phyloP scores from a whole-genome alignment of 2,329 filamentous ascomycete species.

The Myotisia sp. region DNA sequence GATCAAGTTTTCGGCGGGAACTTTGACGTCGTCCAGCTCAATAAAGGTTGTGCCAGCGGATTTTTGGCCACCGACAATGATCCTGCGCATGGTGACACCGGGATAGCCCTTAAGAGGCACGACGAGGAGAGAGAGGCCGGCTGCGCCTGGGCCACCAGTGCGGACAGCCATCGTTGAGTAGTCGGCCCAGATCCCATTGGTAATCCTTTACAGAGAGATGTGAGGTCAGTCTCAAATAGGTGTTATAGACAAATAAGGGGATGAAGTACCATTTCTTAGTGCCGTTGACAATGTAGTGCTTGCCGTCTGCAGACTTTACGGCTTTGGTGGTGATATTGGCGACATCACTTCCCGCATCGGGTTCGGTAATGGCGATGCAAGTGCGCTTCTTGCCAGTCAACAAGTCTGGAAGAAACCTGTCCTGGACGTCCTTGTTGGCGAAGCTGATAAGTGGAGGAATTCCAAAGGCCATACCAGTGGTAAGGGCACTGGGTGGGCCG shows the following conservation, averaged over 20 bases:
- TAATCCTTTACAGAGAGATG: constrained; percentile 37
- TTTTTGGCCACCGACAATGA: constrained; percentile 53
- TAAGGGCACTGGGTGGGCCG: constrained; percentile 52
- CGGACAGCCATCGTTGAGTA: constrained; percentile 58
- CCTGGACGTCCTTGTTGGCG: constrained; percentile 47
- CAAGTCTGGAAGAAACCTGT: constrained; percentile 53
- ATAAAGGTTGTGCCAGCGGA: constrained; percentile 60
- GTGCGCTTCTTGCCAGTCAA: constrained; percentile 50
- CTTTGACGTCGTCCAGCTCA: constrained; percentile 59
- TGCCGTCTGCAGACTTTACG: constrained; percentile 46
- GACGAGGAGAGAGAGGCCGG: constrained; percentile 51
- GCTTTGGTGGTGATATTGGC: constrained; percentile 59
- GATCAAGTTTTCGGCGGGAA: constrained; percentile 56
- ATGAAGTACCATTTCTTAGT: constrained; percentile 53
- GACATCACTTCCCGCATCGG: constrained; percentile 59
- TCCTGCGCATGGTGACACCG: constrained; percentile 53
- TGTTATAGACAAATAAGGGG: constrained; percentile 3
- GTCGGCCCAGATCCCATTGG: constrained; percentile 57
- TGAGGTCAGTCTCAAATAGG: constrained; percentile 13
- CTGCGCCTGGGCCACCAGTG: constrained; percentile 50
- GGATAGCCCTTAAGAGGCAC: constrained; percentile 54
- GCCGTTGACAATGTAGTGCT: constrained; percentile 58
- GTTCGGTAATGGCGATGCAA: constrained; percentile 70
- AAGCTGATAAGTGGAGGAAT: constrained; percentile 59
- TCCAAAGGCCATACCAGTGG: constrained; percentile 58